phyloP scores from a whole-genome alignment of 2,329 filamentous ascomycete genomes.

The Falciphora oryzae region DNA sequence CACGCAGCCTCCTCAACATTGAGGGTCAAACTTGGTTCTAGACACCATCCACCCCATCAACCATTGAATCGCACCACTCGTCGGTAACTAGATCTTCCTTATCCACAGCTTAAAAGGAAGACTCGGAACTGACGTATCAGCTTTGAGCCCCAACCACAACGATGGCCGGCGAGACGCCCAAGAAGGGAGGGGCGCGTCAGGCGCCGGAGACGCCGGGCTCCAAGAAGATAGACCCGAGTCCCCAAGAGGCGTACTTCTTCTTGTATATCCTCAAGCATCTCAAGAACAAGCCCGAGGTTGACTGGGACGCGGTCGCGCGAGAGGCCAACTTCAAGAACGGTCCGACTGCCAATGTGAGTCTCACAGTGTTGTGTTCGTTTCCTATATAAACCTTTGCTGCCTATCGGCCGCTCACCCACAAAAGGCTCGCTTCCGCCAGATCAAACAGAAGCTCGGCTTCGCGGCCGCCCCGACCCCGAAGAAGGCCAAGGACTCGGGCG shows the following conservation, averaged over 20 bases:
- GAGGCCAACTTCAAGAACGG: constrained; percentile 39
- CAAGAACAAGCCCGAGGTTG: constrained; percentile 36
- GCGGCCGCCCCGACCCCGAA: background rate
- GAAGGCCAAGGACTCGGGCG: constrained; percentile 7
- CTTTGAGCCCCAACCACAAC: background rate
- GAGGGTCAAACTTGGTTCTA: background rate
- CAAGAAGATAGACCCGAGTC: constrained; percentile 26
- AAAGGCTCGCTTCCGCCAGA: constrained; percentile 42
- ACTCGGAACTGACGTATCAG: background rate
- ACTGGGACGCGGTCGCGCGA: constrained; percentile 41
- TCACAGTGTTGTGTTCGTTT: background rate
- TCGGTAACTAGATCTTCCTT: background rate
- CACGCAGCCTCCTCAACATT: background rate
- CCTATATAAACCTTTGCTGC: background rate
- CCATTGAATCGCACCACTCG: background rate
- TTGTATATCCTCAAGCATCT: constrained; percentile 38
- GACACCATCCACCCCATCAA: background rate
- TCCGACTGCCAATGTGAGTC: constrained; percentile 36
- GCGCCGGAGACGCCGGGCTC: background rate
- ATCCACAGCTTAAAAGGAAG: background rate
- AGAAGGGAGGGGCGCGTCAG: background rate
- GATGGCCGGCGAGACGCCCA: constrained; percentile 9
- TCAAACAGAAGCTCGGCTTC: constrained; percentile 41
- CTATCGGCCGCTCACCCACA: no score
- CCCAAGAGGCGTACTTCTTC: constrained; percentile 38